A percentile compares a stretch with the other conserved stretches of the same genome.
Evolutionary conservation across 2,329 filamentous ascomycete genomes (phyloP).

Genomic region (Paecilomyces sp.): DNA sequence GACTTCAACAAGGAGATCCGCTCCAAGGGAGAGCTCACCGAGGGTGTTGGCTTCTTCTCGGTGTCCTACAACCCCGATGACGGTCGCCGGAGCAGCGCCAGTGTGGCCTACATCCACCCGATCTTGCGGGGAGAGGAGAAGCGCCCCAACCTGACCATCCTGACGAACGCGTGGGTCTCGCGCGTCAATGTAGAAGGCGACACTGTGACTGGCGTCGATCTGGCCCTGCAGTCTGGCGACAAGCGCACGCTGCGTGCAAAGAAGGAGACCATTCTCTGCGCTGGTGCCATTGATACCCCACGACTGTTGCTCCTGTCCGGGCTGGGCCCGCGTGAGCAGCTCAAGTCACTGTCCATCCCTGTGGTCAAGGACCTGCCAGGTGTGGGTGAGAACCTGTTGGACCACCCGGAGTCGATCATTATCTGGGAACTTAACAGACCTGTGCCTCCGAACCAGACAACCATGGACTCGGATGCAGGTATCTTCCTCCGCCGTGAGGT

Average conservation of each 20-base stretch:
- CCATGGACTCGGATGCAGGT: conserved; percentile 84
- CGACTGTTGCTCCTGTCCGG: conserved; percentile 53
- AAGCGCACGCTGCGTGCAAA: conserved; percentile 53
- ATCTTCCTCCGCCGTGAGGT: conserved; percentile 78
- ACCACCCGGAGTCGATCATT: conserved; percentile 61
- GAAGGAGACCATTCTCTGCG: conserved; percentile 71
- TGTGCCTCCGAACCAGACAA: conserved; percentile 72
- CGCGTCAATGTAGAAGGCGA: conserved; percentile 66
- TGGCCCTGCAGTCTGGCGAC: conserved; percentile 57
- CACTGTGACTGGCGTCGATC: conserved; percentile 64
- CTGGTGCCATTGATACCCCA: conserved; percentile 75
- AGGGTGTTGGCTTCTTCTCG: conserved; percentile 83
- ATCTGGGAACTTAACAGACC: conserved; percentile 75
- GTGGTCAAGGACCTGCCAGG: conserved; percentile 55
- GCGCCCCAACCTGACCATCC: conserved; percentile 73
- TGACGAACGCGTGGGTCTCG: conserved; percentile 84
- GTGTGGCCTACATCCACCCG: conserved; percentile 87
- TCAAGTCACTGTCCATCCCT: conserved; percentile 47
- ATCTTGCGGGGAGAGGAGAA: conserved; percentile 77
- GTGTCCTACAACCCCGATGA: conserved; percentile 88
- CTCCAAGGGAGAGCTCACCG: conserved; percentile 61
- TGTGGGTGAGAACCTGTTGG: conserved; percentile 57
- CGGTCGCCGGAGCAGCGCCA: conserved; percentile 75
- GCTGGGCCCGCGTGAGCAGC: conserved; percentile 46
- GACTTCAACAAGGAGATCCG: conserved; percentile 86